Conservation (phyloP, 2,329 filamentous ascomycete genomes). For the Talaromyces piceae region DNA sequence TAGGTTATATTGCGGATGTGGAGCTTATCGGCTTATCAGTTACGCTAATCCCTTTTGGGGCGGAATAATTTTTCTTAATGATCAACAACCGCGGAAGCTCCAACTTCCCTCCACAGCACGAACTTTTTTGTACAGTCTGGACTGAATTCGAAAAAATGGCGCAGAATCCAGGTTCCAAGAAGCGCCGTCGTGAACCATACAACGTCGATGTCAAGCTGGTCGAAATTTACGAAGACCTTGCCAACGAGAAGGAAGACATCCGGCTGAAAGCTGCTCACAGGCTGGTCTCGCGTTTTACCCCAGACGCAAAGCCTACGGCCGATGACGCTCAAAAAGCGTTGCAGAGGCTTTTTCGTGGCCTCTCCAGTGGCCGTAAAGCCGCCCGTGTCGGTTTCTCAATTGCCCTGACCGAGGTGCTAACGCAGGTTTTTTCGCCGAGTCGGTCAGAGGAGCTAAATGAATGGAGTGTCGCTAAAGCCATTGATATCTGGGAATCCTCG, state of each 20-base stretch:
- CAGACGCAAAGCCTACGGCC: conserved; percentile 30
- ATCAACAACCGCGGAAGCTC: background rate
- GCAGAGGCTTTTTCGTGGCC: conserved; percentile 70
- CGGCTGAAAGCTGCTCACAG: conserved; percentile 39
- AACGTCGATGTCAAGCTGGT: conserved; percentile 40
- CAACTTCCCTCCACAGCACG: background rate
- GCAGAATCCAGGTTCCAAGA: conserved; percentile 22
- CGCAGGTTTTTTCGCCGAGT: conserved; percentile 52
- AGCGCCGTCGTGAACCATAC: conserved; percentile 34
- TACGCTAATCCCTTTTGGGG: background rate
- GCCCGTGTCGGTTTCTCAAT: conserved; percentile 84
- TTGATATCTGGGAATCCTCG: conserved; percentile 46
- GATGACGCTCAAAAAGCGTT: conserved; percentile 36
- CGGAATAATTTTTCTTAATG: background rate
- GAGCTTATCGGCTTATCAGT: background rate
- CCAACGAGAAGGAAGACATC: conserved; percentile 40
- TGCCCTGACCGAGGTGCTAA: conserved; percentile 73
- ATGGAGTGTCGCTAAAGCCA: conserved; percentile 35
- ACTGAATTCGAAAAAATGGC: conserved; percentile 22
- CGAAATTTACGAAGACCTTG: conserved; percentile 44
- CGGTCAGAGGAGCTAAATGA: conserved; percentile 19
- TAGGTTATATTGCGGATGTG: background rate
- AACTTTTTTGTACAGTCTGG: background rate
- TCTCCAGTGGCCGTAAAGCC: conserved; percentile 83
- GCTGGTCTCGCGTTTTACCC: conserved; percentile 38